Percentiles rank a stretch among this genome's conserved stretches.
phyloP scores from a whole-genome alignment of 139 green algal species.

The Chlamydomonas sphaeroides region DNA sequence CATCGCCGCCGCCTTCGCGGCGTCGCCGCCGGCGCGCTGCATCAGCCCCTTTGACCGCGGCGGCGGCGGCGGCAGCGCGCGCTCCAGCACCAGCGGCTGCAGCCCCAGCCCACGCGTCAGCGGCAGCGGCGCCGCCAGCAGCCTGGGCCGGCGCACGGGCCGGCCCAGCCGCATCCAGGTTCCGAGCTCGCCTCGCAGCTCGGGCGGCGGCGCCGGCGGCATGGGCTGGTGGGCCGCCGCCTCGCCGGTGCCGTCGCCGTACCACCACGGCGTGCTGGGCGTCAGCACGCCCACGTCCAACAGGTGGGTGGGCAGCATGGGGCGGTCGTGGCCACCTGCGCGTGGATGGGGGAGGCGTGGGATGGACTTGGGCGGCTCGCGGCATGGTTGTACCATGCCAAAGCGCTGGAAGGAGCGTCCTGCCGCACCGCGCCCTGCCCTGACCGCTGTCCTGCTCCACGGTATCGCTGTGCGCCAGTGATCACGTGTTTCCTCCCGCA shows the following conservation, averaged over 20 bases:
- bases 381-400: no score
- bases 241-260: conserved; percentile 30
- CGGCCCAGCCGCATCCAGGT: conserved; percentile 32
- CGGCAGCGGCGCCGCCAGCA: background rate
- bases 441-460: no score
- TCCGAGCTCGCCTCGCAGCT: conserved; percentile 14
- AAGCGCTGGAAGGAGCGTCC: no score
- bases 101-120: background rate
- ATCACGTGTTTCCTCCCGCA: no score
- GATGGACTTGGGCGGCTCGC: no score
- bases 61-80: background rate
- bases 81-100: conserved; percentile 2
- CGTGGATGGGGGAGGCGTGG: no score
- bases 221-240: background rate
- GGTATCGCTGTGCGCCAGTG: no score
- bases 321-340: no score
- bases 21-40: background rate
- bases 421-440: no score
- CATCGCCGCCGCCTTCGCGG: background rate
- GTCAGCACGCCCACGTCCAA: no score
- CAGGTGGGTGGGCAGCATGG: no score
- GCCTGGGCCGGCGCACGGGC: background rate
- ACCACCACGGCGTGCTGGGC: conserved; percentile 17
- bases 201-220: background rate
- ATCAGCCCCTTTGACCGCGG: no score